Base-by-base conservation (phyloP, 2,329 filamentous ascomycete species). In the Periconia macrospinosa region DNA sequence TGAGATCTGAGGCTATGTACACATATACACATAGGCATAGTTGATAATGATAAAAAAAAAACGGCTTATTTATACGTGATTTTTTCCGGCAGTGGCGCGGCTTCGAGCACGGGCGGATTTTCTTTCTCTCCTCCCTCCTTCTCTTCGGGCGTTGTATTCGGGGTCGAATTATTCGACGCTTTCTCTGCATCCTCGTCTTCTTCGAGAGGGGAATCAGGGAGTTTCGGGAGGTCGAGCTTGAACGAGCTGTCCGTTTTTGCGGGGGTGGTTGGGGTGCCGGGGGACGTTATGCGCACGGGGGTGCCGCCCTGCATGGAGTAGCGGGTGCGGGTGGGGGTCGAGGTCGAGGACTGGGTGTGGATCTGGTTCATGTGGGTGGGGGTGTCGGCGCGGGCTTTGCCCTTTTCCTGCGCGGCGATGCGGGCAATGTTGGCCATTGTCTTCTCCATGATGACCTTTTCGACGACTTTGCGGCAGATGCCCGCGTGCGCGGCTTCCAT, bases 401-500 rank as follows among this genome's bases (percentile, higher is more conserved):
- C 62, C 35, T 66, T 64, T 11, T 59, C 63, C 49, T 57, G 60
- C 13, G 56, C 57, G n/a, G 60, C 52, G 35, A 49, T 58, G 18
- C 37, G 49, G 7, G 57, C 63, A n/a, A 66, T 47, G 14, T 52
- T 53, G 19, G 58, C 47, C 45, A 66, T 61, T 42, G 49, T 50
- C 46, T 57, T 63, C 49, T 57, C 50, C 58, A 67, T 66, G 42
- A 60, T 60, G 10, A 70, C 66, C 49, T 66, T 71, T 45, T 71
- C 68, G 3, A 72, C 60, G 3, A 73, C 60, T 47, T 71, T 72
- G 41, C 59, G 52, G 49, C 68, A 70, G 6, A 72, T 69, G 37
- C 70, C 67, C 10, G 57, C 50, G 49, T 73, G 69, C 40, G 69
- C 69, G 15, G 59, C 52, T 46, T 72, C 68, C 67, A 71, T 70